Evolutionary conservation across 495 filamentous ascomycete species (phyloP), one percentile per base, ranked within the genome.

Genomic region (Talaromyces ruber): DNA sequence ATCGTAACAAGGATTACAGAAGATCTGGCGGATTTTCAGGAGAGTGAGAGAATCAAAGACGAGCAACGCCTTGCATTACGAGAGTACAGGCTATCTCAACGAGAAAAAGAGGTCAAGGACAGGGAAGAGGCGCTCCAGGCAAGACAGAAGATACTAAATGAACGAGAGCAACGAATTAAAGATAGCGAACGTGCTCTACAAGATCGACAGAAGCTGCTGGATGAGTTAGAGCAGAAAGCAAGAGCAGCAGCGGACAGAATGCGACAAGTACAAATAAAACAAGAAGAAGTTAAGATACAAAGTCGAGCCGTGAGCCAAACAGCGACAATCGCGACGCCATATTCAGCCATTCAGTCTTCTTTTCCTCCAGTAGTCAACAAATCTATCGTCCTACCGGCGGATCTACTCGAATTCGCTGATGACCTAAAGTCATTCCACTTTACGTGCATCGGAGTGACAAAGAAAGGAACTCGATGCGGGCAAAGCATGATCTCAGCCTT

Each of bases 391-490:
- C 26, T 60, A 12, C 59, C 59, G 30, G 26, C 25, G 1, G 59
- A 60, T 16, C 9, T 60, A 8, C 16, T 60, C 0, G 25, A 25
- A 14, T 60, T 24, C 21, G 37, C 59, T 11, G 29, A 52, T 9
- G 43, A 60, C 18, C 59, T 60, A 4, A 34, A 51, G 1, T 60
- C 29, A 21, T 32, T 9, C 12, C 16, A 24, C 43, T 62, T 62
- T 29, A 62, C 50, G 43, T 62, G 60, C 53, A 56, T 62, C 60
- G 60, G 50, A 45, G 14, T 32, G 21, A 62, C 60, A 16, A 55
- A 62, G 21, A 62, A 56, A n/a, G 51, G 60, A 7, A n/a, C 50
- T 43, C 30, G 60, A 9, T 62, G 60, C 22, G 12, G 53, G 5
- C 51, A 57, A 55, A 62, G 25, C 18, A 25, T 62, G 18, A 62